Conservation (phyloP, 1,284 basidiomycete genomes). For the Naganishia cerealis region DNA sequence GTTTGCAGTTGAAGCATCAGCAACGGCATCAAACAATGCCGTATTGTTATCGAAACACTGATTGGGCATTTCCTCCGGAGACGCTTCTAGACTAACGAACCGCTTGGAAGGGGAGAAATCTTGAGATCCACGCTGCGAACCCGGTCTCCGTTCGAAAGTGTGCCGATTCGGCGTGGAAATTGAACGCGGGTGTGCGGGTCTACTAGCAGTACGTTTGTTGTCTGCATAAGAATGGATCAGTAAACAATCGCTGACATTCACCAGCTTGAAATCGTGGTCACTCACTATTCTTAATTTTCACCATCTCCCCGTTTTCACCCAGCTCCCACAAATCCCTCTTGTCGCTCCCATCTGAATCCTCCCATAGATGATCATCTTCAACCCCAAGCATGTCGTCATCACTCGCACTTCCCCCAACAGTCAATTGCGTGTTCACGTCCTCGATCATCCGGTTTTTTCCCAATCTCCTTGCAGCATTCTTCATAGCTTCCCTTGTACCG, state of each 20-base stretch:
- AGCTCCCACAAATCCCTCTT: conserved; percentile 33
- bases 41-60: conserved; percentile 20
- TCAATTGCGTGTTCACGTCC: conserved; percentile 37
- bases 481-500: conserved; percentile 35
- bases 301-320: conserved; percentile 31
- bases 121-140: neutral
- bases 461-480: conserved; percentile 44
- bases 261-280: neutral
- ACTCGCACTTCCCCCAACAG: conserved; percentile 3
- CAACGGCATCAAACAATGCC: neutral
- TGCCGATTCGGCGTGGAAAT: conserved; percentile 26
- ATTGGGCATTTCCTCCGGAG: conserved; percentile 29
- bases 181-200: conserved; percentile 10
- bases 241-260: neutral
- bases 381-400: conserved; percentile 21
- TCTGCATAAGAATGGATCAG: neutral
- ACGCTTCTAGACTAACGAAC: conserved; percentile 33
- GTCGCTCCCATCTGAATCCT: conserved; percentile 12
- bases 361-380: conserved; percentile 24
- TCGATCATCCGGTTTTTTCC: conserved; percentile 50
- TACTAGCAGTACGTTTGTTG: neutral
- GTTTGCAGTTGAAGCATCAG: neutral
- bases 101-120: conserved; percentile 31
- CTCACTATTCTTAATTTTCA: conserved; percentile 30
- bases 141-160: conserved; percentile 7